Evolutionary conservation across 179 eudicot species (phyloP).

Genomic region (Corrigiola litoralis): DNA sequence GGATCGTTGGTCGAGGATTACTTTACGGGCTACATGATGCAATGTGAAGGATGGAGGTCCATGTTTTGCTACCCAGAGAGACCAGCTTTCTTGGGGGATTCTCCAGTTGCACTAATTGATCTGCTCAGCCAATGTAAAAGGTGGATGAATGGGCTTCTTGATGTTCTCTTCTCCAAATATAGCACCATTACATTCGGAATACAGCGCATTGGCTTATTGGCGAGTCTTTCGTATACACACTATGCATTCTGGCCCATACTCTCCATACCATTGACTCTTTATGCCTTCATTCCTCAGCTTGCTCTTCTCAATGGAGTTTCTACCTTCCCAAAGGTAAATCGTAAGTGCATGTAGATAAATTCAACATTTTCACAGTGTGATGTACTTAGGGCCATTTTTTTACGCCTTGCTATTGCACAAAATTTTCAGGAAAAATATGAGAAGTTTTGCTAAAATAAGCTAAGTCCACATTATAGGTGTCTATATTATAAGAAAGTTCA

Average conservation of each 20-base stretch:
- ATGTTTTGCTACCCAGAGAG: slow-evolving; percentile 51
- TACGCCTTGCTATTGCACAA: too few relatives aligned
- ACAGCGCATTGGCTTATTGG: slow-evolving; percentile 36
- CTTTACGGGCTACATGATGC: slow-evolving; percentile 51
- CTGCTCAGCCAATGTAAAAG: slow-evolving; percentile 49
- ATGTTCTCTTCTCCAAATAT: slow-evolving; percentile 34
- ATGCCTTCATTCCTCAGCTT: slow-evolving; percentile 65
- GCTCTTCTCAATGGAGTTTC: slow-evolving; percentile 54
- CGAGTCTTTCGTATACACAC: slow-evolving; percentile 42
- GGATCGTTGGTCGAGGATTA: slow-evolving; percentile 77
- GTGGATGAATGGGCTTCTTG: slow-evolving; percentile 63
- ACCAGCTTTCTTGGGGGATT: slow-evolving; percentile 58
- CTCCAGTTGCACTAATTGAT: slow-evolving; percentile 51
- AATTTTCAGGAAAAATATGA: too few relatives aligned
- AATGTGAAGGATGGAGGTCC: slow-evolving; percentile 74
- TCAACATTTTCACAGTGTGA: too few relatives aligned
- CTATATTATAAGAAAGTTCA: too few relatives aligned
- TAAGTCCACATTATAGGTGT: too few relatives aligned
- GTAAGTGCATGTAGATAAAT: too few relatives aligned
- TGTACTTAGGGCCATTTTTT: too few relatives aligned
- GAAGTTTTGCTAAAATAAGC: too few relatives aligned
- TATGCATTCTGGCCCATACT: slow-evolving; percentile 44
- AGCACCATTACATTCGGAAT: slow-evolving; percentile 28
- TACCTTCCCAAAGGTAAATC: slow-evolving; percentile 56
- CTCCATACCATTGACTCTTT: slow-evolving; percentile 51